Conservation (phyloP, 176 grass and related monocot species). For the Cenchrus purpureus region DNA sequence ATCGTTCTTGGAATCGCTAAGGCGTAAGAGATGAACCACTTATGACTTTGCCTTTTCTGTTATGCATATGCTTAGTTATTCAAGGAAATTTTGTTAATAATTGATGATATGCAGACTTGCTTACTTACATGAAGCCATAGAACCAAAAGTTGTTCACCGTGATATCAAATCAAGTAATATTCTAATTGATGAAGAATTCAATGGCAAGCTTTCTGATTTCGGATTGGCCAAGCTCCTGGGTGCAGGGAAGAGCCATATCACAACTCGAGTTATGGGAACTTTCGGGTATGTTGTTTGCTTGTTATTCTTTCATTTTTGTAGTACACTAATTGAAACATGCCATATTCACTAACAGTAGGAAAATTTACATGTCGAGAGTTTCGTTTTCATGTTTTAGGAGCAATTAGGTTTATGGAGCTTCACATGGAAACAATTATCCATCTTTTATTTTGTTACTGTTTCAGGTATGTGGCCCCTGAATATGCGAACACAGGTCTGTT, state of each 20-base stretch:
- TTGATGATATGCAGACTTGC: conserved; percentile 26
- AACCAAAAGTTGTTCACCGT: conserved; percentile 41
- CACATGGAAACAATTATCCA: background rate
- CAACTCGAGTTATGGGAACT: conserved; percentile 46
- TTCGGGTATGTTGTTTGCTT: conserved; percentile 31
- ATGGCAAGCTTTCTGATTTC: conserved; percentile 43
- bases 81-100: too few species aligned
- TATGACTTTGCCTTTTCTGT: background rate
- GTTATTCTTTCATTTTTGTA: background rate
- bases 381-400: background rate
- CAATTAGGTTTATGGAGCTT: background rate
- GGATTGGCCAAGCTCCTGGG: conserved; percentile 45
- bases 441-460: conserved; percentile 1
- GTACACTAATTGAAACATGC: background rate
- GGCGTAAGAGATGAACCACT: conserved; percentile 49
- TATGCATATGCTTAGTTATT: background rate
- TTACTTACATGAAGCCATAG: conserved; percentile 46
- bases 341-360: background rate
- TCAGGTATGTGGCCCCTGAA: conserved; percentile 50
- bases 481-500: conserved; percentile 53
- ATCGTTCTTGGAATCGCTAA: conserved; percentile 64
- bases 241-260: conserved; percentile 42
- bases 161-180: conserved; percentile 43
- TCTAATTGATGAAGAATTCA: conserved; percentile 43
- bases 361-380: background rate